Evolutionary conservation across 495 filamentous ascomycete genomes (phyloP).

Genomic region (Penicillium waksmanii): DNA sequence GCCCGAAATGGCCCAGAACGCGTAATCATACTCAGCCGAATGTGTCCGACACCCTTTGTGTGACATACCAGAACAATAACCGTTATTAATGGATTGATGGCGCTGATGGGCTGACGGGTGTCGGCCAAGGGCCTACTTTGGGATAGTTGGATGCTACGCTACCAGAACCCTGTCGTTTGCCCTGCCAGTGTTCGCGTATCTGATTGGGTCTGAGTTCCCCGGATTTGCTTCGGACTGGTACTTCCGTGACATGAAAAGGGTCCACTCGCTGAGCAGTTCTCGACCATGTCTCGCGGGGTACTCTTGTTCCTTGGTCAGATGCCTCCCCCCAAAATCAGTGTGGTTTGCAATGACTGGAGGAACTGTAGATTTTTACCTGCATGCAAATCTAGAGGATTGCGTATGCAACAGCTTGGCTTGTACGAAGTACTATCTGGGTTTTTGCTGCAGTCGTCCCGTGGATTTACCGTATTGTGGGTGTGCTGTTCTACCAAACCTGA

Average conservation of each 20-base stretch:
- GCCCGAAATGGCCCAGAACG: not conserved
- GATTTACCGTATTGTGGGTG: not conserved
- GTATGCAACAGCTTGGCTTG: not conserved
- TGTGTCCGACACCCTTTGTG: not conserved
- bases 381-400: not conserved
- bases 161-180: conserved; percentile 1
- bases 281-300: not conserved
- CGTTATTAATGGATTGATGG: conserved; percentile 6
- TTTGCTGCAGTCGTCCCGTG: not conserved
- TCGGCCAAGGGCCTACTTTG: conserved; percentile 4
- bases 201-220: conserved; percentile 6
- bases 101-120: conserved; percentile 8
- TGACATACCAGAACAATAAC: not conserved
- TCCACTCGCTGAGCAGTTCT: conserved; percentile 1
- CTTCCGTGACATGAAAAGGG: not conserved
- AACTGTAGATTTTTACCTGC: not conserved
- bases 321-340: not conserved
- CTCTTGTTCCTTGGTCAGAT: not conserved
- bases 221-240: conserved; percentile 10
- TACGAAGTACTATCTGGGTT: not conserved
- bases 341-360: not conserved
- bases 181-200: not conserved
- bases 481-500: not conserved
- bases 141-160: conserved; percentile 9
- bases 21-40: not conserved